Base-by-base conservation (phyloP, 2,329 filamentous ascomycete species). In the Hymenoscyphus scutula region DNA sequence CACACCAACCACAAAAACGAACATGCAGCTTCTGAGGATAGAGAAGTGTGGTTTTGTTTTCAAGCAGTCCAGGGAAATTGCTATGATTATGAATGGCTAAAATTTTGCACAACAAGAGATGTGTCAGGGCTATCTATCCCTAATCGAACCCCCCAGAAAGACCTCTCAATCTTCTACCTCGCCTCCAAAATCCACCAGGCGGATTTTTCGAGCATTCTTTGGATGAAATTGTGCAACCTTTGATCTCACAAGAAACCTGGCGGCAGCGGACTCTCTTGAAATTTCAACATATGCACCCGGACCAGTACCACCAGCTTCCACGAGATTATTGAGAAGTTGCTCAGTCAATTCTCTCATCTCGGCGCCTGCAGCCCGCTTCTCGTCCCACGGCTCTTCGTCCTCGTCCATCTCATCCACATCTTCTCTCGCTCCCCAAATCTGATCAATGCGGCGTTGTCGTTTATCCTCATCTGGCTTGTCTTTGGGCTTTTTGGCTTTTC, bases 161-260 rank as follows among this genome's bases (percentile, higher is more conserved):
- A 11, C 17, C 17, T 56, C 38, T 73, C 62, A 85, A 69, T 81
- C 81, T 56, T 87, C 85, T 65, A 89, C 71, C 66, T 88, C 85
- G 62, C 82, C 81, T 17, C 85, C 86, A 78, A 88, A 89, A 72
- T 89, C 85, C 55, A 89, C 75, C 55, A 89, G 73, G 57, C 82
- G 80, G 58, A 89, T 74, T 71, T 77, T 81, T 51, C 78, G 82
- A 15, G 86, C 84, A 74, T 89, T 86, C 65, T 79, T 83, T 2
- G 85, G 85, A 68, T 89, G 85, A 68, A 89, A 88, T 68, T 86
- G 82, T 2, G 87, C 87, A 48, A 87, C 85, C 70, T 87, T 87
- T 41, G 85, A 86, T 61, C 86, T 77, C 37, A 89, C 84, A 25
- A 89, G 76, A 69, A 89, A 89, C 65, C 86, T 81, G 2, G 82